Percentiles rank a stretch among this genome's conserved stretches.
These are phyloP conservation scores for Coemansia sp. DNA, from an alignment of 192 early-diverging fungal genomes.

Conservation along the genomic window DNA sequence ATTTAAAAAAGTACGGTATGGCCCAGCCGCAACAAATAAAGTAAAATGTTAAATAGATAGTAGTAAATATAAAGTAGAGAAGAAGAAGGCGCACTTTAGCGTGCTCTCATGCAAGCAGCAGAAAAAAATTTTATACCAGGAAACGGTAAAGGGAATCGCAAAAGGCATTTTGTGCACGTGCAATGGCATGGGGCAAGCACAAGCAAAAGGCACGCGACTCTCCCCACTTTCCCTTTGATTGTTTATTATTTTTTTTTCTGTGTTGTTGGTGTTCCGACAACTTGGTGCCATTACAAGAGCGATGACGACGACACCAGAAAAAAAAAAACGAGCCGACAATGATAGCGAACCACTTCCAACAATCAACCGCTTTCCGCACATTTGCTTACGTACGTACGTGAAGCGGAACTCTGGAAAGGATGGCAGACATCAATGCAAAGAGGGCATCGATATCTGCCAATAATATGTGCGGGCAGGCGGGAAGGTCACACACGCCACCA, in stretches of 20 bases:
- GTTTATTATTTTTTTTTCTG: background rate
- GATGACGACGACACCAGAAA: too few relatives aligned
- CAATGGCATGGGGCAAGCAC: background rate
- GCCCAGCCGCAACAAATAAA: conserved; percentile 4
- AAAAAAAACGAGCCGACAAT: too few relatives aligned
- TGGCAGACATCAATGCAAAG: too few relatives aligned
- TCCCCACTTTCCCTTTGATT: background rate
- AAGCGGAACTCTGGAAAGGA: too few relatives aligned
- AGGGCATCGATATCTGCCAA: too few relatives aligned
- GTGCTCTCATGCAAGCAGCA: background rate
- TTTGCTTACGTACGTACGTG: too few relatives aligned
- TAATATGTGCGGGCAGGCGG: too few relatives aligned
- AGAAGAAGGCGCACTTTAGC: background rate
- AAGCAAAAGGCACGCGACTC: background rate
- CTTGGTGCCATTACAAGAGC: too few relatives aligned
- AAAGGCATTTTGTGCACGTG: background rate
- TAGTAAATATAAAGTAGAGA: background rate
- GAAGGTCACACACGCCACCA: too few relatives aligned
- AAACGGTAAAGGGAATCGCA: background rate
- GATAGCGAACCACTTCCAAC: too few relatives aligned
- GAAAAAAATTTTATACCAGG: conserved; percentile 1
- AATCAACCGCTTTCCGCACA: too few relatives aligned
- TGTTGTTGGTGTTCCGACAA: too few relatives aligned
- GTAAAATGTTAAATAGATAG: conserved; percentile 3
- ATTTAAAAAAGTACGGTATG: background rate